phyloP scores from a whole-genome alignment of 352 stramenopile species.

The Halophytophthora polymorphica region DNA sequence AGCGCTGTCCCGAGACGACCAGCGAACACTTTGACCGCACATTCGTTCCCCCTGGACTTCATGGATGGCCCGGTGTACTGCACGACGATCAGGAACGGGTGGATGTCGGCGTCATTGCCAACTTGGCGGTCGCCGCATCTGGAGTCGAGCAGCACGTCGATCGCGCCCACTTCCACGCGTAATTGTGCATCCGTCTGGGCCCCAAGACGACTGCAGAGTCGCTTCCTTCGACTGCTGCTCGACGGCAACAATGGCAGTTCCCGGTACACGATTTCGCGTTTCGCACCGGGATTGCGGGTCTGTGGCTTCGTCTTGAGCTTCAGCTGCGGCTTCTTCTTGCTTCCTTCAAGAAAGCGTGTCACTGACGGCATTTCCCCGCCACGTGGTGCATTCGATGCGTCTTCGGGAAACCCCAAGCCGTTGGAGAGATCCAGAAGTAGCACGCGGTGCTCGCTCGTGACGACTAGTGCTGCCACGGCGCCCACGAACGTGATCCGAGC shows the following conservation, averaged over 20 bases:
- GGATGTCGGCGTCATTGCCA: conserved; percentile 10
- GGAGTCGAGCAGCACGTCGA: conserved; percentile 15
- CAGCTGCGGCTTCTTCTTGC: conserved; percentile 13
- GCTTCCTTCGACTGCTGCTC: conserved; percentile 16
- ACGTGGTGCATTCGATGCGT: neutral
- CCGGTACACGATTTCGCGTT: conserved; percentile 31
- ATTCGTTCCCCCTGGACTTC: conserved; percentile 7
- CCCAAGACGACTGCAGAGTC: conserved; percentile 11
- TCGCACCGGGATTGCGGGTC: neutral
- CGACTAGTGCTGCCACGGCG: conserved; percentile 18
- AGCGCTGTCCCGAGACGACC: conserved; percentile 20
- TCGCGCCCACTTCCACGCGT: conserved; percentile 6
- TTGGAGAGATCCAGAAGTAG: conserved; percentile 39
- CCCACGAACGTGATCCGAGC: conserved; percentile 38
- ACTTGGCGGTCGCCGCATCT: neutral
- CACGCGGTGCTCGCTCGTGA: conserved; percentile 25
- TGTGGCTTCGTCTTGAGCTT: neutral
- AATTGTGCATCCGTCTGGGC: conserved; percentile 7
- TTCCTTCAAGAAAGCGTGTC: conserved; percentile 3
- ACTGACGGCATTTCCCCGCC: conserved; percentile 1
- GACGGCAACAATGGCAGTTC: conserved; percentile 26
- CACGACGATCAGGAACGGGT: conserved; percentile 27
- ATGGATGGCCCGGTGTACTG: conserved; percentile 8
- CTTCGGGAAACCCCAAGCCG: conserved; percentile 7
- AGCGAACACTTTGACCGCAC: conserved; percentile 35